Base-by-base conservation (phyloP, 75 land plant genomes). In the Sequoia sempervirens region DNA sequence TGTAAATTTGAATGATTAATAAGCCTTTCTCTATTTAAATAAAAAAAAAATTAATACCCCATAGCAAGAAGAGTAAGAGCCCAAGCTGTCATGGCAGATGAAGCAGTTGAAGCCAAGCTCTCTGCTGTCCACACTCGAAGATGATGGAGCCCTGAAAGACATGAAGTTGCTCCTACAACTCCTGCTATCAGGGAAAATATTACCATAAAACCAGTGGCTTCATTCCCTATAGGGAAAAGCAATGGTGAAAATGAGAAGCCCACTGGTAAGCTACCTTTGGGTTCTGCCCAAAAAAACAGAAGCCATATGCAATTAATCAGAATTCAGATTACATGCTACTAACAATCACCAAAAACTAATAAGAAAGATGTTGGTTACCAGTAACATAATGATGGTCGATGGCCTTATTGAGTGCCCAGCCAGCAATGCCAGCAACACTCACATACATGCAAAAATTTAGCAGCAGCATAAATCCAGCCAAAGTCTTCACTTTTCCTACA, bases 101-200 rank as follows among this genome's bases (percentile, higher is more conserved):
- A 50, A 10, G 52, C 52, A 50, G 2, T 50, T 50, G 52, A 50
- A 50, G 52, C 52, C 52, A 50, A 50, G 52, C 52, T 50, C 52
- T 50, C 52, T 50, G 52, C 52, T 50, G 52, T 50, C 52, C 52
- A 50, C 52, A 50, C 14, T 50, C 52, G 0, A 11, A 50, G 52
- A 50, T 50, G 52, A 10, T 50, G 52, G 1, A 50, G 52, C 52
- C 52, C 52, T 50, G 52, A 50, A 34, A 94, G 46, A 34, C 72
- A 81, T 0, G 96, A 87, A 2, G 94, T 96, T 14, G 88, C 89
- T 0, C 96, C 96, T 37, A 92, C 96, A 7, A 91, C 92, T 75
- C 92, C 92, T 5, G 96, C 96, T 12, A 96, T 84, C 85, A 96
- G 74, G 5, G 96, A 91, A 50, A 92, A 91, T 9, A 86, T 82